Conservation (phyloP, 1,284 basidiomycete species). For the Ustilago trichophora region DNA sequence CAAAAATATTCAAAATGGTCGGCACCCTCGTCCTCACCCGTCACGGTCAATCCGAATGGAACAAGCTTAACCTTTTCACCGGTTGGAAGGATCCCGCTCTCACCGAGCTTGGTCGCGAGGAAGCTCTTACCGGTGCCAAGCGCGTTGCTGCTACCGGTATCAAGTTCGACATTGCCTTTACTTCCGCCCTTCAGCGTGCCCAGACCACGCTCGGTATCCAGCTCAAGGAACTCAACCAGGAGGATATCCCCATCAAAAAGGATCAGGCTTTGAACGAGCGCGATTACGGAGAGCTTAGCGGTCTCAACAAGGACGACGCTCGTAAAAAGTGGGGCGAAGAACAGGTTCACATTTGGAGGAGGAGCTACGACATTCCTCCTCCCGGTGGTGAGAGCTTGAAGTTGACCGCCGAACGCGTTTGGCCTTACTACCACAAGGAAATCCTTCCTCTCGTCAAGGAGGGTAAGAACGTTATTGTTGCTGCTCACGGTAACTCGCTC, state of each 20-base stretch:
- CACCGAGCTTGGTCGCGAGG: conserved; percentile 62
- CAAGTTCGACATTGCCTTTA: conserved; percentile 67
- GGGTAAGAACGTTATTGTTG: conserved; percentile 68
- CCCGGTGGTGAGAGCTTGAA: conserved; percentile 68
- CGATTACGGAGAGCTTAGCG: conserved; percentile 68
- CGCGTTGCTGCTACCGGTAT: conserved; percentile 65
- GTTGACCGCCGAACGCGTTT: conserved; percentile 67
- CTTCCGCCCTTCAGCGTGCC: conserved; percentile 68
- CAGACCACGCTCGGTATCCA: conserved; percentile 68
- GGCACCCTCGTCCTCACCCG: conserved; percentile 66
- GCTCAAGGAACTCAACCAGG: conserved; percentile 67
- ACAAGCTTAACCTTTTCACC: conserved; percentile 67
- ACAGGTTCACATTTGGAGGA: conserved; percentile 68
- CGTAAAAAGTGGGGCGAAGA: conserved; percentile 69
- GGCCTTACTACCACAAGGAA: conserved; percentile 68
- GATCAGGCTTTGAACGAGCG: conserved; percentile 69
- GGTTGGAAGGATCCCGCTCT: conserved; percentile 67
- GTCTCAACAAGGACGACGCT: conserved; percentile 69
- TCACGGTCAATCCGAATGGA: conserved; percentile 67
- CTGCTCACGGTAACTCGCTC: conserved; percentile 69
- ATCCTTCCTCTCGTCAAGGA: conserved; percentile 66
- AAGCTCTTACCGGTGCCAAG: conserved; percentile 64
- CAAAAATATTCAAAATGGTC: conserved; percentile 27
- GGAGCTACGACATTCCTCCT: conserved; percentile 67
- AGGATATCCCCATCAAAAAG: conserved; percentile 64